phyloP scores from a whole-genome alignment of 257 asterid species.

The Mentha longifolia region DNA sequence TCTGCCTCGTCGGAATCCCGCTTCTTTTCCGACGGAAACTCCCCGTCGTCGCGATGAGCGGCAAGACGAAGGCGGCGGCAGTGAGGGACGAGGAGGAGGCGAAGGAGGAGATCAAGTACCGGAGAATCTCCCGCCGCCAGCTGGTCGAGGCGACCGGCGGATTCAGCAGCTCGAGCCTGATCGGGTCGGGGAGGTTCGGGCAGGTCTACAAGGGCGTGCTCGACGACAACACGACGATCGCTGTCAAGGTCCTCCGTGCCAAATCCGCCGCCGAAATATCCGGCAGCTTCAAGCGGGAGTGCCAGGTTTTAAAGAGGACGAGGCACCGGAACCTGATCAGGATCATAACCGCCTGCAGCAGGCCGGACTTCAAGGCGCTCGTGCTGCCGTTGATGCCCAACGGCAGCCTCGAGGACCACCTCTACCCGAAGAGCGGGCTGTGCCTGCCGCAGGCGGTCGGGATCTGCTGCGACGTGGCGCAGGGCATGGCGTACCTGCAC shows the following conservation, averaged over 20 bases:
- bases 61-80: constrained; percentile 26
- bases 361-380: constrained; percentile 84
- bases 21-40: constrained; percentile 37
- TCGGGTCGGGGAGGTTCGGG: constrained; percentile 77
- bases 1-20: constrained; percentile 63
- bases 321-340: constrained; percentile 73
- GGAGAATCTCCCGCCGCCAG: constrained; percentile 62
- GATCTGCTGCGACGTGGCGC: constrained; percentile 78
- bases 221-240: constrained; percentile 56
- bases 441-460: constrained; percentile 55
- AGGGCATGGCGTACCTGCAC: constrained; percentile 81
- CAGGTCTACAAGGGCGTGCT: constrained; percentile 80
- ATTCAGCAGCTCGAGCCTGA: constrained; percentile 52
- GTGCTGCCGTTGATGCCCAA: constrained; percentile 80
- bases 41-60: constrained; percentile 25
- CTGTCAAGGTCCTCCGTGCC: constrained; percentile 64
- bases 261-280: constrained; percentile 41
- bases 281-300: constrained; percentile 74
- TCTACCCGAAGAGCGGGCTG: constrained; percentile 53
- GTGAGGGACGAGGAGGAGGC: constrained; percentile 43
- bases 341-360: constrained; percentile 72
- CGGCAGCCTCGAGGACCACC: constrained; percentile 77
- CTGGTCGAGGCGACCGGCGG: constrained; percentile 79
- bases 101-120: constrained; percentile 54
- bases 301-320: constrained; percentile 68